Conservation (phyloP, 1,284 basidiomycete genomes). For the Ustilago tritici region DNA sequence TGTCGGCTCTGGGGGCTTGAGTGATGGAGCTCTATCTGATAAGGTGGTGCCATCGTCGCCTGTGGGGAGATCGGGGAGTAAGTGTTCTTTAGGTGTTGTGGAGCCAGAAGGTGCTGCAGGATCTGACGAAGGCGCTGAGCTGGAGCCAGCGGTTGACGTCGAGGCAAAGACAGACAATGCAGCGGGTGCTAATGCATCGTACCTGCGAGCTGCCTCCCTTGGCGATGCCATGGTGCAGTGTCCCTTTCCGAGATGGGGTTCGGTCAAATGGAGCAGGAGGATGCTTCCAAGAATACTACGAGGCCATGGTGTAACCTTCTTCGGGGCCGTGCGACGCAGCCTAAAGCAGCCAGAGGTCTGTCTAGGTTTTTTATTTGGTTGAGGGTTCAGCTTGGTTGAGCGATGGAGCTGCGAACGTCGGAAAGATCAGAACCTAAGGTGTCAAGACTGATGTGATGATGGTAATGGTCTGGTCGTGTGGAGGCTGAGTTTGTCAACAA, state of each 20-base stretch:
- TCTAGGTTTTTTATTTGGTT: not conserved
- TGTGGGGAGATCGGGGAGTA: conserved; percentile 17
- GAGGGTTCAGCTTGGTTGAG: not conserved
- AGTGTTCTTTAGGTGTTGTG: conserved; percentile 11
- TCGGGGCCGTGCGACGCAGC: too few relatives aligned
- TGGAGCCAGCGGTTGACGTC: conserved; percentile 8
- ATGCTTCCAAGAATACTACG: conserved; percentile 1
- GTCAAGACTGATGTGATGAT: not conserved
- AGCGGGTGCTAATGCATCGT: conserved; percentile 25
- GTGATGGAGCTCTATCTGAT: conserved; percentile 34
- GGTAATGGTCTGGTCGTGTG: conserved; percentile 21
- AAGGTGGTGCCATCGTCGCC: conserved; percentile 28
- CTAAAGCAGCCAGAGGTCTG: too few relatives aligned
- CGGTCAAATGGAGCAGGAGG: conserved; percentile 14
- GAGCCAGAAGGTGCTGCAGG: not conserved
- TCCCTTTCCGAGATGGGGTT: not conserved
- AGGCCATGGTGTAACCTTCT: conserved; percentile 10
- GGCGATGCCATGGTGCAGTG: conserved; percentile 33
- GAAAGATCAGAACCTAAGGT: not conserved
- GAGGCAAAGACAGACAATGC: conserved; percentile 9
- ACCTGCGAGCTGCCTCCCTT: conserved; percentile 39
- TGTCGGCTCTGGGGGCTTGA: conserved; percentile 32
- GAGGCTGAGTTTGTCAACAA: conserved; percentile 40
- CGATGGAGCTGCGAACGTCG: not conserved
- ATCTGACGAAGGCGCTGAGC: not conserved